Conservation (phyloP, 495 filamentous ascomycete species). For the Lasiosphaeria miniovina region DNA sequence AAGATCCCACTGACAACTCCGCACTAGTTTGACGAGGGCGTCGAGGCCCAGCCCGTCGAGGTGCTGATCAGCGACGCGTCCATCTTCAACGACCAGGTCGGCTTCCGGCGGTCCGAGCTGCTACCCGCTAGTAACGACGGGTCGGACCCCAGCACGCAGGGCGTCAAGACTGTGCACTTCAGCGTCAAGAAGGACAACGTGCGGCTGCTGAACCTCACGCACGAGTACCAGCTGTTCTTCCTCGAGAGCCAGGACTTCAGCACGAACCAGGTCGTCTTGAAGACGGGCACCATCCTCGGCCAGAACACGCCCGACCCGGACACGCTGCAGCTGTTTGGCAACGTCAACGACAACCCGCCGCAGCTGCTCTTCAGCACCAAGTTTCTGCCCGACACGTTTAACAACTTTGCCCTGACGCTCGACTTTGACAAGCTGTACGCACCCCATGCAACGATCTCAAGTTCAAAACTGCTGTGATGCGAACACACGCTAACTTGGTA, state of each 20-base stretch:
- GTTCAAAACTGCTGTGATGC: neutral
- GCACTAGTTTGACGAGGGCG: constrained; percentile 27
- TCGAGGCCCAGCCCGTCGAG: constrained; percentile 27
- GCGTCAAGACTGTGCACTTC: constrained; percentile 49
- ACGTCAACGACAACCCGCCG: constrained; percentile 30
- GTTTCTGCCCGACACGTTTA: constrained; percentile 36
- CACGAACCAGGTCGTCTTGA: constrained; percentile 48
- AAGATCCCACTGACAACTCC: neutral
- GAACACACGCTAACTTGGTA: too few relatives aligned
- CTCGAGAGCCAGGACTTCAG: constrained; percentile 46
- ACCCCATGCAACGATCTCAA: neutral
- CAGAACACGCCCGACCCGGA: constrained; percentile 33
- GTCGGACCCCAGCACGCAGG: constrained; percentile 40
- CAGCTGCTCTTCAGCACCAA: constrained; percentile 39
- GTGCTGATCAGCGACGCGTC: constrained; percentile 43
- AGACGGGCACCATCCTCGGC: constrained; percentile 45
- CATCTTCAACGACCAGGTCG: constrained; percentile 47
- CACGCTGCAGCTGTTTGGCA: constrained; percentile 38
- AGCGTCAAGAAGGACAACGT: constrained; percentile 41
- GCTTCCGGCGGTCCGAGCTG: constrained; percentile 50
- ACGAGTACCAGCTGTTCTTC: constrained; percentile 51
- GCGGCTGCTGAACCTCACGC: constrained; percentile 43
- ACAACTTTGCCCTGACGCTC: constrained; percentile 48
- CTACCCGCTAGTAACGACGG: constrained; percentile 43
- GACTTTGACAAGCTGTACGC: constrained; percentile 42